phyloP scores from a whole-genome alignment of 2,329 filamentous ascomycete genomes.

The Trichoderma sp. region DNA sequence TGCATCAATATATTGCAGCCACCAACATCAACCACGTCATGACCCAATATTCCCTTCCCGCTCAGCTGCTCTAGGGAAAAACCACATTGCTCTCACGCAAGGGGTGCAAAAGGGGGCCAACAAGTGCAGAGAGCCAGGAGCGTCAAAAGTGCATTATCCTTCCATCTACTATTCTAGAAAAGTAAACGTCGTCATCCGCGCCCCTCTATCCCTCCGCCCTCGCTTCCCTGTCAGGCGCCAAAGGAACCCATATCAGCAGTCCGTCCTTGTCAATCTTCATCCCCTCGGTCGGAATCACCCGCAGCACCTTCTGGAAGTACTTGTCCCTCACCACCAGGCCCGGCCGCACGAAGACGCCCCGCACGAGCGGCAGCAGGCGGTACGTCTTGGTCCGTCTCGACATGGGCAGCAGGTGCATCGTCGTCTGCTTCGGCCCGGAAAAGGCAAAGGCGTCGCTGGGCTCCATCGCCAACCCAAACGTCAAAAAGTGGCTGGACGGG shows the following conservation, averaged over 20 bases:
- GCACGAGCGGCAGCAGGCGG: slow-evolving; percentile 68
- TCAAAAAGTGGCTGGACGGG: slow-evolving; percentile 89
- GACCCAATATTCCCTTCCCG: no score
- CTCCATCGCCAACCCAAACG: slow-evolving; percentile 90
- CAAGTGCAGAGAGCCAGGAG: no score
- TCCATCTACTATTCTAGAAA: slow-evolving; percentile 5
- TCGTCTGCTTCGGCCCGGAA: slow-evolving; percentile 79
- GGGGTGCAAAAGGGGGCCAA: no score
- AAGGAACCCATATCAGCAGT: slow-evolving; percentile 62
- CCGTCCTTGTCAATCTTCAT: slow-evolving; percentile 68
- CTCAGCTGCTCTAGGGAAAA: no score
- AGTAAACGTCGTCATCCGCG: not conserved
- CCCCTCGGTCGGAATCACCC: slow-evolving; percentile 76
- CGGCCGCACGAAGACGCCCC: slow-evolving; percentile 70
- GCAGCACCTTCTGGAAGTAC: slow-evolving; percentile 89
- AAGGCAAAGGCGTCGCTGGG: slow-evolving; percentile 92
- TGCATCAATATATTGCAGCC: no score
- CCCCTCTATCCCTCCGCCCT: slow-evolving; percentile 1
- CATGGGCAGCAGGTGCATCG: slow-evolving; percentile 79
- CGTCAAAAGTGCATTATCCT: not conserved
- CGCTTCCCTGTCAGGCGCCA: slow-evolving; percentile 31
- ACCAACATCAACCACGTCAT: no score
- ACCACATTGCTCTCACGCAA: no score
- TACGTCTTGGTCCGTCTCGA: slow-evolving; percentile 75
- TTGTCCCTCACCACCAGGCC: slow-evolving; percentile 79